These are phyloP conservation scores for Pythium scleroteichum DNA, from an alignment of 352 stramenopile species.

Conservation along the genomic window DNA sequence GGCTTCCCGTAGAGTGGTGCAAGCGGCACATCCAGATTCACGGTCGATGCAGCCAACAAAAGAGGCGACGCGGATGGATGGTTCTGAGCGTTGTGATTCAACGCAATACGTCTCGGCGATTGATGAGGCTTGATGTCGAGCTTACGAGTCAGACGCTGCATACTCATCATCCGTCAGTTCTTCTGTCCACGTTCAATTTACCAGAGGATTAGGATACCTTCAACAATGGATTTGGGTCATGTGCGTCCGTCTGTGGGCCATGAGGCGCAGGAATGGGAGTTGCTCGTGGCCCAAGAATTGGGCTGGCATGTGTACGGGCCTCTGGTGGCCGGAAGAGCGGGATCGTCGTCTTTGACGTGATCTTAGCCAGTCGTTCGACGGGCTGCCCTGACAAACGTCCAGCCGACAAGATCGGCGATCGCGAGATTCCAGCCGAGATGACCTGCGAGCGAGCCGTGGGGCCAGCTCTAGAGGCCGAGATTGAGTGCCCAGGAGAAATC, in stretches of 20 bases:
- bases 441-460: constrained; percentile 7
- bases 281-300: constrained; percentile 49
- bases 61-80: constrained; percentile 16
- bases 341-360: constrained; percentile 40
- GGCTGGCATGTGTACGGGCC: constrained; percentile 37
- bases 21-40: constrained; percentile 3
- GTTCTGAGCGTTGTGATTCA: constrained; percentile 31
- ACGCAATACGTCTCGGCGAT: constrained; percentile 52
- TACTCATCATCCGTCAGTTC: neutral
- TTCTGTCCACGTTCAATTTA: neutral
- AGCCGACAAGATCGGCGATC: constrained; percentile 44
- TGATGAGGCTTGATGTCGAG: constrained; percentile 81
- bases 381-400: constrained; percentile 13
- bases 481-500: constrained; percentile 26
- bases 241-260: constrained; percentile 7
- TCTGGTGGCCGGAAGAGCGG: constrained; percentile 27
- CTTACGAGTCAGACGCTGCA: constrained; percentile 49
- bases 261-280: constrained; percentile 27
- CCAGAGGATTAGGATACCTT: constrained; percentile 22
- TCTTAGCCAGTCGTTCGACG: constrained; percentile 66
- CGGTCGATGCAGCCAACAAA: constrained; percentile 9
- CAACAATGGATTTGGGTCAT: constrained; percentile 32
- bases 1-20: constrained; percentile 18
- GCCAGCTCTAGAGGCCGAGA: constrained; percentile 10
- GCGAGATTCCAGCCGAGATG: constrained; percentile 14